Evolutionary conservation across 495 filamentous ascomycete species (phyloP).

Genomic region (Talaromyces trachyspermus): DNA sequence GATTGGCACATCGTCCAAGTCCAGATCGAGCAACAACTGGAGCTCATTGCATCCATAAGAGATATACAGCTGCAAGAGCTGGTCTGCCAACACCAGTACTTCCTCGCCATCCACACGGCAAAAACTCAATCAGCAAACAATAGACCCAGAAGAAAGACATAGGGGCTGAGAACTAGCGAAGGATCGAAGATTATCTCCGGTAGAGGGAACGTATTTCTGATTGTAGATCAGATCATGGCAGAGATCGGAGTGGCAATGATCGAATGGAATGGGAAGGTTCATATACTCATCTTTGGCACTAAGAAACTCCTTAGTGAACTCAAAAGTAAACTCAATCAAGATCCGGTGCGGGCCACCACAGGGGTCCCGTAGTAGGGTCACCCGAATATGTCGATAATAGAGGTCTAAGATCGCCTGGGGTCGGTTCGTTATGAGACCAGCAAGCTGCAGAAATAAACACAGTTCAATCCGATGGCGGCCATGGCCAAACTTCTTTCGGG

Average conservation of each 20-base stretch:
- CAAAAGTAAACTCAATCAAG: conserved; percentile 26
- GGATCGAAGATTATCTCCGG: conserved; percentile 27
- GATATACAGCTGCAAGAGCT: conserved; percentile 22
- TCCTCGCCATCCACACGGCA: conserved; percentile 17
- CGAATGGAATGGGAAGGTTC: neutral
- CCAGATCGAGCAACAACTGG: conserved; percentile 12
- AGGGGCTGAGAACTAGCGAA: conserved; percentile 18
- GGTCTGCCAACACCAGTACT: conserved; percentile 20
- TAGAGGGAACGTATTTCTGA: conserved; percentile 25
- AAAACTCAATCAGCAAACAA: conserved; percentile 1
- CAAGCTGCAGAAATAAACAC: conserved; percentile 19
- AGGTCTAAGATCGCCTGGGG: conserved; percentile 21
- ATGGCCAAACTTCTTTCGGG: conserved; percentile 20
- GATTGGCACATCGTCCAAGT: conserved; percentile 14
- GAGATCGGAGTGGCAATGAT: conserved; percentile 9
- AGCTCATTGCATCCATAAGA: no score
- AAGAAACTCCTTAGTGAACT: conserved; percentile 28
- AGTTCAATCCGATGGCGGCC: conserved; percentile 21
- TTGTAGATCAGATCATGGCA: no score
- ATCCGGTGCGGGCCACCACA: conserved; percentile 21
- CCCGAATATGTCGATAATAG: conserved; percentile 21
- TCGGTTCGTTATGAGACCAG: conserved; percentile 21
- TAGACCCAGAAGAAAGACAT: conserved; percentile 8
- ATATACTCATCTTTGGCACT: conserved; percentile 21
- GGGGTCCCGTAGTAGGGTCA: conserved; percentile 25